phyloP scores from a whole-genome alignment of 208 protist genomes.

The Vickermania ingenoplastis region DNA sequence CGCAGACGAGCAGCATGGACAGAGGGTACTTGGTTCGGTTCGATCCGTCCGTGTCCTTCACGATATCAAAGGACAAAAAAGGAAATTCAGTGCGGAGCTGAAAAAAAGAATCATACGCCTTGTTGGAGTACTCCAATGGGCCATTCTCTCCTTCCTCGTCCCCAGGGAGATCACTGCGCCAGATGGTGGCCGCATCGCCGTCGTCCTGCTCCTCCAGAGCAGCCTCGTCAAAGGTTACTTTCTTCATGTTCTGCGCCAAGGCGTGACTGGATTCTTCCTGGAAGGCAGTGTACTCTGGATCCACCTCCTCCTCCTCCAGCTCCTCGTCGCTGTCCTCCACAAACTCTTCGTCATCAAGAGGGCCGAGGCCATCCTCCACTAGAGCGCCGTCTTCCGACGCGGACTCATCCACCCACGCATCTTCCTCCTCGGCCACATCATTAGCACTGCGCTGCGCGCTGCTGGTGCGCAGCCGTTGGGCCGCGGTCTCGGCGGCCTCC shows the following conservation, averaged over 20 bases:
- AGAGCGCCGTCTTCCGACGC: slow-evolving; percentile 14
- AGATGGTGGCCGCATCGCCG: slow-evolving; percentile 14
- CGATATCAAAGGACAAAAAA: slow-evolving; percentile 79
- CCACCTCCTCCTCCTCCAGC: slow-evolving; percentile 38
- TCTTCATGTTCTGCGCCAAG: slow-evolving; percentile 28
- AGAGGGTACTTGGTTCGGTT: slow-evolving; percentile 86
- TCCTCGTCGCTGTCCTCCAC: slow-evolving; percentile 40
- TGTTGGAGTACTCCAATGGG: slow-evolving; percentile 74
- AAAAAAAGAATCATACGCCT: slow-evolving; percentile 86
- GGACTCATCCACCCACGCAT: slow-evolving; percentile 17
- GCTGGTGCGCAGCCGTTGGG: slow-evolving; percentile 11
- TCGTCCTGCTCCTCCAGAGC: slow-evolving; percentile 6
- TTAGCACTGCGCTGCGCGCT: slow-evolving; percentile 13
- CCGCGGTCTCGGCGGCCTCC: slow-evolving; percentile 25
- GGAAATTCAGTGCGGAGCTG: slow-evolving; percentile 86
- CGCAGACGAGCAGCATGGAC: slow-evolving; percentile 88
- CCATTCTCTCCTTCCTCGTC: slow-evolving; percentile 9
- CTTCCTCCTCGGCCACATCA: slow-evolving; percentile 27
- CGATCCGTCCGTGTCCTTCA: slow-evolving; percentile 45
- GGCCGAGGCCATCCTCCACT: slow-evolving; percentile 22
- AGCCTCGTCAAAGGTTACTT: slow-evolving; percentile 40
- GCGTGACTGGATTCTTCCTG: slow-evolving; percentile 39
- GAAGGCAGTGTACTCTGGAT: slow-evolving; percentile 71
- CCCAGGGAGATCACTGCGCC: slow-evolving; percentile 24
- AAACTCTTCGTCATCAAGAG: slow-evolving; percentile 43